Evolutionary conservation across 2,329 filamentous ascomycete species (phyloP).

Genomic region (Ophiocordyceps sinensis): DNA sequence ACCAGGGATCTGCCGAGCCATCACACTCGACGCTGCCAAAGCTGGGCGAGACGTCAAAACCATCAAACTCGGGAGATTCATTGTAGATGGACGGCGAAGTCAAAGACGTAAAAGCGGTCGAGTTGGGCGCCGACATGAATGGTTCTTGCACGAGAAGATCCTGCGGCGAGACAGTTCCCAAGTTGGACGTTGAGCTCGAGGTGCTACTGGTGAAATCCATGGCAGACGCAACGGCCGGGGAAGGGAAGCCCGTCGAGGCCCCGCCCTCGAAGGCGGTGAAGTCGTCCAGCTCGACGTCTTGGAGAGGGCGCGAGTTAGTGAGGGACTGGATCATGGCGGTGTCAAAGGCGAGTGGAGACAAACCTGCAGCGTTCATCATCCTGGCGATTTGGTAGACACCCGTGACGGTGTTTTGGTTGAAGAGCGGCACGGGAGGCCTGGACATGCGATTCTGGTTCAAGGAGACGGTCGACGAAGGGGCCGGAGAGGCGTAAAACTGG

Average conservation of each 20-base stretch:
- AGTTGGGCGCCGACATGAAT: conserved; percentile 66
- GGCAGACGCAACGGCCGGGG: conserved; percentile 32
- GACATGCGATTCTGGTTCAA: conserved; percentile 34
- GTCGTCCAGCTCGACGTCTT: conserved; percentile 45
- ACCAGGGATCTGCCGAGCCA: conserved; percentile 46
- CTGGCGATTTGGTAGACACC: conserved; percentile 26
- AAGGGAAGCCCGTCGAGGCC: conserved; percentile 36
- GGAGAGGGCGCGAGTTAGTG: conserved; percentile 16
- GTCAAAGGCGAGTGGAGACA: conserved; percentile 3
- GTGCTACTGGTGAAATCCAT: conserved; percentile 36
- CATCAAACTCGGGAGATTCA: conserved; percentile 63
- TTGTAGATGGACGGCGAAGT: conserved; percentile 72
- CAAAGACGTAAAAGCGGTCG: conserved; percentile 65
- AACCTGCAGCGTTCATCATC: conserved; percentile 31
- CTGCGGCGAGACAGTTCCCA: conserved; percentile 69
- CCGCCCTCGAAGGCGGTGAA: conserved; percentile 42
- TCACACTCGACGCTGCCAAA: conserved; percentile 47
- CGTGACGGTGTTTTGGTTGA: conserved; percentile 45
- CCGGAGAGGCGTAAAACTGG: conserved; percentile 55
- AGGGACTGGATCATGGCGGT: not conserved
- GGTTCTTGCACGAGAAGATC: conserved; percentile 60
- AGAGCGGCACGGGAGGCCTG: conserved; percentile 57
- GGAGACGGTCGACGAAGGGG: conserved; percentile 43
- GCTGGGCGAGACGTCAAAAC: conserved; percentile 65
- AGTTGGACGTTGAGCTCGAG: conserved; percentile 35